A percentile compares a stretch with the other conserved stretches of the same genome.
These are phyloP conservation scores for Colletotrichum orchidophilum DNA, from an alignment of 2,329 filamentous ascomycete genomes.

Conservation along the genomic window DNA sequence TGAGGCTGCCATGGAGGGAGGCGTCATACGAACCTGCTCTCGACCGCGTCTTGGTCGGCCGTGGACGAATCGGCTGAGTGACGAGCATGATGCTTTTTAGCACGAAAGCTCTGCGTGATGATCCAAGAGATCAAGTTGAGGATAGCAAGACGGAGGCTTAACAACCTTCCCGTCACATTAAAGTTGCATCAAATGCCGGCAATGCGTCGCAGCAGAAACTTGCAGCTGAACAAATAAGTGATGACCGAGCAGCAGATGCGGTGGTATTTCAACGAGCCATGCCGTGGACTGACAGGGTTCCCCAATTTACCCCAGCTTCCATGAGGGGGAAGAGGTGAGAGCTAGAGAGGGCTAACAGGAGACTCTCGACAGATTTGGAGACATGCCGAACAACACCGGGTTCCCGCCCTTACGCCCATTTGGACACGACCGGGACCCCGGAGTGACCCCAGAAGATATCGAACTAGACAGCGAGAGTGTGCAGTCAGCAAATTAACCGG, in stretches of 20 bases:
- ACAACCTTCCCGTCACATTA: background rate
- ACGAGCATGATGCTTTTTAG: constrained; percentile 26
- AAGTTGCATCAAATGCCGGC: background rate
- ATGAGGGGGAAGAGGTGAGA: constrained; percentile 25
- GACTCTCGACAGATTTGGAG: constrained; percentile 20
- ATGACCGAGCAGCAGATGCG: background rate
- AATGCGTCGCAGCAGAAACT: background rate
- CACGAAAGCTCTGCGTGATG: background rate
- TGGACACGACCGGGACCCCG: constrained; percentile 5
- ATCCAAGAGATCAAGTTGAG: background rate
- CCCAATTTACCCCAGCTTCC: constrained; percentile 27
- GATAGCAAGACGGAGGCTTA: background rate
- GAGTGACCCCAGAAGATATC: constrained; percentile 11
- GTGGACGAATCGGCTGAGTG: constrained; percentile 31
- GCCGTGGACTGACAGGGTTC: constrained; percentile 1
- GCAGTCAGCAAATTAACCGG: constrained; percentile 27
- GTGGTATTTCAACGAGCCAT: constrained; percentile 22
- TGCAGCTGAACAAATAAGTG: background rate
- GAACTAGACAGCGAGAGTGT: background rate
- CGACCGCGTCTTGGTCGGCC: constrained; percentile 33
- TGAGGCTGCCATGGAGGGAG: background rate
- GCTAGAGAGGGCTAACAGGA: background rate
- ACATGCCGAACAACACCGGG: constrained; percentile 11
- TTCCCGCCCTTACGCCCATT: constrained; percentile 13
- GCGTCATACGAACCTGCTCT: constrained; percentile 33